These are phyloP conservation scores for Funneliformis caledonium DNA, from an alignment of 371 early-diverging fungal species.

Conservation along the genomic window DNA sequence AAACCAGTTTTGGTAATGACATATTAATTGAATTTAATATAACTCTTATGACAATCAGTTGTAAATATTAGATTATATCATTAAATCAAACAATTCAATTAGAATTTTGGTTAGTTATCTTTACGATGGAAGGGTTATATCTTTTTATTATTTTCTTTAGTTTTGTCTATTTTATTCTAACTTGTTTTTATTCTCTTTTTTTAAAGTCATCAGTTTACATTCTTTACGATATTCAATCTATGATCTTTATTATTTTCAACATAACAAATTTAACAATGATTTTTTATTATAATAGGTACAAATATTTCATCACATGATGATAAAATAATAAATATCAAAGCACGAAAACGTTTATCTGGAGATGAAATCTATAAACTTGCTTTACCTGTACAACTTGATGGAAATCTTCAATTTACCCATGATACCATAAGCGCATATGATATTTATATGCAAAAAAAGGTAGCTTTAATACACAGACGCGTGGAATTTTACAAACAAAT, in stretches of 20 bases:
- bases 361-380: background rate
- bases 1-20: no score
- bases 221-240: no score
- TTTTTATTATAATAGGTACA: background rate
- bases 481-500: slow-evolving; percentile 17
- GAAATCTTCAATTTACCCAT: background rate
- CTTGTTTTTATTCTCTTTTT: no score
- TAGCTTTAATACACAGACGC: background rate
- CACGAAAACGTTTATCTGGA: background rate
- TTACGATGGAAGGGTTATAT: no score
- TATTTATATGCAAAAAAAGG: slow-evolving; percentile 25
- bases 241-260: background rate
- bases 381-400: background rate
- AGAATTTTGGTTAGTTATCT: no score
- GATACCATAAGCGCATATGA: background rate
- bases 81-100: no score
- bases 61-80: no score
- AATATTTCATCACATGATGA: background rate
- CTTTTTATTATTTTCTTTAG: background rate
- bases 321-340: background rate
- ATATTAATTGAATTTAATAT: no score
- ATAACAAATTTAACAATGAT: background rate
- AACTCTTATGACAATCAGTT: no score
- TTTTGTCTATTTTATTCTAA: no score
- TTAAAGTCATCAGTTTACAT: no score